phyloP scores from a whole-genome alignment of 2,329 filamentous ascomycete species.

The Xylariaceae sp. region DNA sequence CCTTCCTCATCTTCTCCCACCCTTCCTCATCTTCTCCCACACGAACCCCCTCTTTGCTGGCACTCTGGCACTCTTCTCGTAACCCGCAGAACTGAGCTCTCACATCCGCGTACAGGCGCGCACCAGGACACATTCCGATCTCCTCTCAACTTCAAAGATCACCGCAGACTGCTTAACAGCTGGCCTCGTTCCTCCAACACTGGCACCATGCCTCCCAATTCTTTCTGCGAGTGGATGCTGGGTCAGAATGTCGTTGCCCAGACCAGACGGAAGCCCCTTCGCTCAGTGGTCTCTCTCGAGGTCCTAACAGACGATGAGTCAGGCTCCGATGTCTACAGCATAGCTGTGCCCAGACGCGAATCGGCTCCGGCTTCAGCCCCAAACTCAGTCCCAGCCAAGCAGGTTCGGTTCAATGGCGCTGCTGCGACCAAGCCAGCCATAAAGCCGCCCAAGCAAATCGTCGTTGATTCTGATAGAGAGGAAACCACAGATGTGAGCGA shows the following conservation, averaged over 20 bases:
- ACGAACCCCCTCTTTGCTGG: too few relatives aligned
- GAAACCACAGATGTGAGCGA: conserved; percentile 14
- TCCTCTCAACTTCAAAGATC: too few relatives aligned
- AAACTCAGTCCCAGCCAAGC: conserved; percentile 4
- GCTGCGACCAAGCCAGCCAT: conserved; percentile 33
- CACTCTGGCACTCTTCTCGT: too few relatives aligned
- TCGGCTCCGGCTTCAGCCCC: background rate
- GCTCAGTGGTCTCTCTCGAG: conserved; percentile 33
- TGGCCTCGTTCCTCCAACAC: too few relatives aligned
- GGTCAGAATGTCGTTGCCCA: conserved; percentile 33
- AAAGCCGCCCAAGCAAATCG: conserved; percentile 9
- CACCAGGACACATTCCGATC: too few relatives aligned
- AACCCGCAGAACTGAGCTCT: too few relatives aligned
- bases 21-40: too few relatives aligned
- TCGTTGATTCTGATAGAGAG: conserved; percentile 13
- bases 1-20: too few relatives aligned
- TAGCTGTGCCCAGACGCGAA: conserved; percentile 45
- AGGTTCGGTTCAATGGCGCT: conserved; percentile 14
- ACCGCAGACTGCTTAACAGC: too few relatives aligned
- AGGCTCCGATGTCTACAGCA: conserved; percentile 44
- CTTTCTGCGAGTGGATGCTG: conserved; percentile 38
- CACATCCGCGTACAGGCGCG: too few relatives aligned
- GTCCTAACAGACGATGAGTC: conserved; percentile 50
- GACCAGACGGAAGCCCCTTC: conserved; percentile 7
- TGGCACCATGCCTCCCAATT: conserved; percentile 35